Conservation (phyloP, 176 grass and related monocot genomes). For the Ensete glaucum region DNA sequence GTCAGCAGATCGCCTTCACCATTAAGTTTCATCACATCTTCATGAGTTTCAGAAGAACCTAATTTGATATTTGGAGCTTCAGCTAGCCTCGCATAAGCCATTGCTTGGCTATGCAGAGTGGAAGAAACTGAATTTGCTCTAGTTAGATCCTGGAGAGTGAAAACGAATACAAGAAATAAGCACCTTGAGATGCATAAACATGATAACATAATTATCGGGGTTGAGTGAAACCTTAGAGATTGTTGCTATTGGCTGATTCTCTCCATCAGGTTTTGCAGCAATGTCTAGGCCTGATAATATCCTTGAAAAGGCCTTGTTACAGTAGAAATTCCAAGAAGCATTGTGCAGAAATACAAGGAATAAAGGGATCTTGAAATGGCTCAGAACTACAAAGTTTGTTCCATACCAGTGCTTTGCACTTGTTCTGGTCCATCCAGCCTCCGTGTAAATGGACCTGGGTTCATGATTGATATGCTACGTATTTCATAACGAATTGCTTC, state of each 20-base stretch:
- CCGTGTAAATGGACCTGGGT: slow-evolving; percentile 43
- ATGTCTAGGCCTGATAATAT: slow-evolving; percentile 13
- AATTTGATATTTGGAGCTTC: slow-evolving; percentile 38
- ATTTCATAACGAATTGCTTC: slow-evolving; percentile 90
- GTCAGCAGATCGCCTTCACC: slow-evolving; percentile 31
- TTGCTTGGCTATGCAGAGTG: slow-evolving; percentile 56
- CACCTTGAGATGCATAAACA: neutral
- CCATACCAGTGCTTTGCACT: neutral
- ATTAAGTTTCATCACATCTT: slow-evolving; percentile 23
- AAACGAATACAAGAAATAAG: neutral
- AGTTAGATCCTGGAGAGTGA: slow-evolving; percentile 39
- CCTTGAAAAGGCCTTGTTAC: slow-evolving; percentile 13
- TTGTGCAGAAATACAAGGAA: neutral
- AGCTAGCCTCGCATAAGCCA: slow-evolving; percentile 45
- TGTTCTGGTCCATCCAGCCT: slow-evolving; percentile 27
- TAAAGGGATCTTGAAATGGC: neutral
- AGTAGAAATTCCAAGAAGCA: slow-evolving; percentile 13
- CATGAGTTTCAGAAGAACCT: slow-evolving; percentile 17
- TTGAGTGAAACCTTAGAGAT: slow-evolving; percentile 25
- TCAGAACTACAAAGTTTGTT: no score
- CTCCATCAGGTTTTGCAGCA: slow-evolving; percentile 30
- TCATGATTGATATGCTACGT: slow-evolving; percentile 60
- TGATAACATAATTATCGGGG: neutral
- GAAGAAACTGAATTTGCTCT: slow-evolving; percentile 36
- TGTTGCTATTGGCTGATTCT: slow-evolving; percentile 2